Conservation (phyloP, 768 basidiomycete genomes). For the Hygrophorus russula region DNA sequence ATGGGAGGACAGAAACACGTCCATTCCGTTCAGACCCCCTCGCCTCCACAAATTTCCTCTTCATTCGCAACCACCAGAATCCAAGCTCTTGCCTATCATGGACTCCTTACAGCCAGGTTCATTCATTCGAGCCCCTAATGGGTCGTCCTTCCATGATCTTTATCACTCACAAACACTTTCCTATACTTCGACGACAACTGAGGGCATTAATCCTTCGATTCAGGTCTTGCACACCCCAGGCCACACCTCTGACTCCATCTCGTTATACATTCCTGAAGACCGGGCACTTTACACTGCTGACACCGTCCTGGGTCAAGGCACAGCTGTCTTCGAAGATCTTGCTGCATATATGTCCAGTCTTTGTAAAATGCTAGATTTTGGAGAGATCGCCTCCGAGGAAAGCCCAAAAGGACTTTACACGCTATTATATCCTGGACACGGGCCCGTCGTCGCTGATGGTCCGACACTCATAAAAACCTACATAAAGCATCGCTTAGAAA, state of each 20-base stretch:
- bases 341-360: slow-evolving; percentile 57
- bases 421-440: slow-evolving; percentile 81
- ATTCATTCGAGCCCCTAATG: slow-evolving; percentile 33
- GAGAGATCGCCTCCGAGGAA: slow-evolving; percentile 11
- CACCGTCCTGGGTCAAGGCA: slow-evolving; percentile 84
- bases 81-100: slow-evolving; percentile 28
- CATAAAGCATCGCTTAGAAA: slow-evolving; percentile 67
- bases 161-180: slow-evolving; percentile 41
- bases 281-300: slow-evolving; percentile 81
- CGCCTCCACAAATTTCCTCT: slow-evolving; percentile 66
- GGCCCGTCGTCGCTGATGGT: slow-evolving; percentile 62
- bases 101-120: slow-evolving; percentile 29
- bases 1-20: slow-evolving; percentile 43
- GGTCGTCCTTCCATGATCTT: slow-evolving; percentile 45
- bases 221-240: slow-evolving; percentile 80
- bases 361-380: slow-evolving; percentile 40
- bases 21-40: slow-evolving; percentile 47
- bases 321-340: slow-evolving; percentile 82
- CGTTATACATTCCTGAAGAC: slow-evolving; percentile 58
- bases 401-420: slow-evolving; percentile 22
- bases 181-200: slow-evolving; percentile 14
- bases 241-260: slow-evolving; percentile 82
- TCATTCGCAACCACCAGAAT: slow-evolving; percentile 11
- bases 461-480: slow-evolving; percentile 53
- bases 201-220: slow-evolving; percentile 21